phyloP scores from a whole-genome alignment of 768 basidiomycete genomes.

The Suillus variegatus region DNA sequence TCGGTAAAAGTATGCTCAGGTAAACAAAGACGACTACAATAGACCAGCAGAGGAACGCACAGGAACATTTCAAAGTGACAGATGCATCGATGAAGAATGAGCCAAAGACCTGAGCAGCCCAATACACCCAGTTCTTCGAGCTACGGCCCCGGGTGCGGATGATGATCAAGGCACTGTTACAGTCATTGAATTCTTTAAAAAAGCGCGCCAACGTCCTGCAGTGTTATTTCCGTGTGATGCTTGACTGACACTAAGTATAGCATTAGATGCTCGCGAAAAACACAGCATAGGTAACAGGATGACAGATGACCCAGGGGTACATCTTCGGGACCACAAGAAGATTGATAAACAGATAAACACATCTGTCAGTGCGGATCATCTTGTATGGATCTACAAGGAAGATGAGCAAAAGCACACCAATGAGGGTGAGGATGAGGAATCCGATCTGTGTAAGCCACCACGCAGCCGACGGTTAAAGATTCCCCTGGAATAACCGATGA shows the following conservation, averaged over 20 bases:
- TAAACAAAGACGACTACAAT: conserved; percentile 35
- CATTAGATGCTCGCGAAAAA: conserved; percentile 71
- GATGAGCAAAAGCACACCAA: conserved; percentile 62
- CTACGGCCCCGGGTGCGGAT: conserved; percentile 59
- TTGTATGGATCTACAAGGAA: conserved; percentile 66
- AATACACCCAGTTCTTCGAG: conserved; percentile 74
- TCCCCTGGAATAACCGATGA: conserved; percentile 80
- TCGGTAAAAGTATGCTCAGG: conserved; percentile 39
- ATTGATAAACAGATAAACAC: conserved; percentile 63
- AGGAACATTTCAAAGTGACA: conserved; percentile 42
- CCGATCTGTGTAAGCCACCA: conserved; percentile 68
- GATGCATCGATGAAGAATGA: conserved; percentile 50
- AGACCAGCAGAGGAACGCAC: conserved; percentile 43
- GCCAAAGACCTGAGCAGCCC: conserved; percentile 70
- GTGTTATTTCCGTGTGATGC: conserved; percentile 9
- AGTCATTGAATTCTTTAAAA: conserved; percentile 66
- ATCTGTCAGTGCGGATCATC: conserved; percentile 71
- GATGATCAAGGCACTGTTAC: conserved; percentile 69
- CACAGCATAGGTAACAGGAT: conserved; percentile 74
- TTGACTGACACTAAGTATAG: conserved; percentile 68
- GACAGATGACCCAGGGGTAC: conserved; percentile 58
- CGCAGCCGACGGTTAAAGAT: conserved; percentile 81
- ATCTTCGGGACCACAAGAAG: conserved; percentile 63
- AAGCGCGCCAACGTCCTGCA: not conserved
- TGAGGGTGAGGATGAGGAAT: conserved; percentile 65